Percentiles rank a stretch among this genome's conserved stretches.
Evolutionary conservation across 805 yeast genomes (phyloP).

Genomic region (Pichia thaimueangensis): DNA sequence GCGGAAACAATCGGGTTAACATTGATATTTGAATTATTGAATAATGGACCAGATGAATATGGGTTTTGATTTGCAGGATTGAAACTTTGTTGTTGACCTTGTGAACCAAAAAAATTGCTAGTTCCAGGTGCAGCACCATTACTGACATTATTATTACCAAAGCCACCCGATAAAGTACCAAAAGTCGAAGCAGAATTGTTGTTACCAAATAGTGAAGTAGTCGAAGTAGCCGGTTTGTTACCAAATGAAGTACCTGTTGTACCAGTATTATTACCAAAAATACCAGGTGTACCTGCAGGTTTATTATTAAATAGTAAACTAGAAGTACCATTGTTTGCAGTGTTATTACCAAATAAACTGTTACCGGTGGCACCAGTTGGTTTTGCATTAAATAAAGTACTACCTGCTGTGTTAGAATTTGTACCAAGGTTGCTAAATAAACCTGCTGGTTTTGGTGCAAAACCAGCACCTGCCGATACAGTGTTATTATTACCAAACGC

Average conservation of each 20-base stretch:
- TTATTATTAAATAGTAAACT: constrained; percentile 17
- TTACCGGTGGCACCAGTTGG: constrained; percentile 11
- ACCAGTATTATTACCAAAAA: constrained; percentile 21
- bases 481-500: constrained; percentile 22
- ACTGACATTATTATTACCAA: constrained; percentile 26
- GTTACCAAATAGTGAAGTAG: constrained; percentile 36
- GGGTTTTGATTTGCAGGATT: constrained; percentile 48
- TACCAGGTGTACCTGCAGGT: constrained; percentile 15
- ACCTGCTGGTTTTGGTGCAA: no score
- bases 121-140: constrained; percentile 15
- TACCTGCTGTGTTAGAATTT: constrained; percentile 20
- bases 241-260: constrained; percentile 29
- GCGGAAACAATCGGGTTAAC: constrained; percentile 33
- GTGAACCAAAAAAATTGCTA: constrained; percentile 27
- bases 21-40: constrained; percentile 30
- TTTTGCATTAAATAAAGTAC: constrained; percentile 11
- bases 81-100: constrained; percentile 26
- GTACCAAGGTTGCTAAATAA: constrained; percentile 25
- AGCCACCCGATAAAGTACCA: constrained; percentile 15
- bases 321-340: constrained; percentile 9
- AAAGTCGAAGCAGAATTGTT: constrained; percentile 12
- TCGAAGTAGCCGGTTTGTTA: constrained; percentile 10
- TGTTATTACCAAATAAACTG: constrained; percentile 25
- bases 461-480: constrained; percentile 15
- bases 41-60: constrained; percentile 73